phyloP scores from a whole-genome alignment of 2,329 filamentous ascomycete genomes.

The Chaetomium sp. region DNA sequence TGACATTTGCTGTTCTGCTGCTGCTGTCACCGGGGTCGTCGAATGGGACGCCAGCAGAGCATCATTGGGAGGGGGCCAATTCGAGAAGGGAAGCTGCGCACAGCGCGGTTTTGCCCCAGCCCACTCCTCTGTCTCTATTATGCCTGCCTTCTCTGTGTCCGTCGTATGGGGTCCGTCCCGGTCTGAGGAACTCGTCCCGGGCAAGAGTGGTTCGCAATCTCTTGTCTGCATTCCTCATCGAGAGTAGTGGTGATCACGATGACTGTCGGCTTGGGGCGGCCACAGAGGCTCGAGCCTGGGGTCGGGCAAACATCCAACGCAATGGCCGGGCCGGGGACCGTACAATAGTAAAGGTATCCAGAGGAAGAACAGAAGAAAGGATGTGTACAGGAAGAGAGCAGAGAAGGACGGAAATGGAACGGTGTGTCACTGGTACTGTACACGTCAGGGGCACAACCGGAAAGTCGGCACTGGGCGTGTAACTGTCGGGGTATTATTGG shows the following conservation, averaged over 20 bases:
- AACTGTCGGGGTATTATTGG: neutral
- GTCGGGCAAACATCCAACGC: slow-evolving; percentile 26
- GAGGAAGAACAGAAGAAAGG: neutral
- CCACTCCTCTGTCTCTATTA: neutral
- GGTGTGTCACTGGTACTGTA: neutral
- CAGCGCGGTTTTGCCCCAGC: neutral
- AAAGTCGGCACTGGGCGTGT: neutral
- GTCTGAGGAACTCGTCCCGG: neutral
- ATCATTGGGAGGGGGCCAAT: slow-evolving; percentile 25
- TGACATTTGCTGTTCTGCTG: slow-evolving; percentile 32
- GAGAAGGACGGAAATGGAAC: neutral
- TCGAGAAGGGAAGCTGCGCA: neutral
- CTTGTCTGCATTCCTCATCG: slow-evolving; percentile 28
- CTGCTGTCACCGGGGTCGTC: neutral
- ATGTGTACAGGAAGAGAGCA: neutral
- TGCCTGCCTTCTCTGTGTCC: neutral
- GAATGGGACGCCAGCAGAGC: slow-evolving; percentile 21
- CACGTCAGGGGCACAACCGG: neutral
- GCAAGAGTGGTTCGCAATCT: slow-evolving; percentile 12
- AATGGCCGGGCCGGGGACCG: slow-evolving; percentile 2
- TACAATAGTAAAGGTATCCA: neutral
- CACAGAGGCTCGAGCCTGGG: slow-evolving; percentile 23
- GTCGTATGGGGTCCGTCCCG: neutral
- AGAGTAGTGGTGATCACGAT: slow-evolving; percentile 21
- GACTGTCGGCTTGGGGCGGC: slow-evolving; percentile 30